phyloP scores from a whole-genome alignment of 176 grass and related monocot genomes.

The Avena insularis region DNA sequence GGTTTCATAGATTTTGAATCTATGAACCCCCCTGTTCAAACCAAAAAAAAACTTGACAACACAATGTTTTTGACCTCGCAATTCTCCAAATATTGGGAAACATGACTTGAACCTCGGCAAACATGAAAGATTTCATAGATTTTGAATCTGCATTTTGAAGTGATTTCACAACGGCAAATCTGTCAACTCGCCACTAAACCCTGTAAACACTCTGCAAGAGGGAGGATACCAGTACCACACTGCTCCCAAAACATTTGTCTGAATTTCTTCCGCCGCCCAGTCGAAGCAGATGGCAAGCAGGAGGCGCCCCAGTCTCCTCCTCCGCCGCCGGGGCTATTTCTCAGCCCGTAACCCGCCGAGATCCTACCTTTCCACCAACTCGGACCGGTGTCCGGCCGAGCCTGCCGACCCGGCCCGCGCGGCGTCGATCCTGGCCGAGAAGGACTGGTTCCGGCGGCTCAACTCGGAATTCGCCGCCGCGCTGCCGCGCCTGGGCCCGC shows the following conservation, averaged over 20 bases:
- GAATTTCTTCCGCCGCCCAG: not conserved
- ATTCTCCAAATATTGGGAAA: too few species aligned
- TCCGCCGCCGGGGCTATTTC: not conserved
- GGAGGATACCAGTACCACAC: not conserved
- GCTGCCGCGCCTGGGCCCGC: conserved; percentile 39
- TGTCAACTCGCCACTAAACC: too few species aligned
- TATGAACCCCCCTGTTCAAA: too few species aligned
- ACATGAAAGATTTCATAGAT: too few species aligned
- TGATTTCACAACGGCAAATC: too few species aligned
- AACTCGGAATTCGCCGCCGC: conserved; percentile 57
- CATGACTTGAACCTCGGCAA: too few species aligned
- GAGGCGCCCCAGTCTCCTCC: conserved; percentile 30
- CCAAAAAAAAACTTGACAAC: too few species aligned
- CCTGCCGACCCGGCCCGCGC: conserved; percentile 54
- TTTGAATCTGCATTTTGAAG: too few species aligned
- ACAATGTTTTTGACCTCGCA: too few species aligned
- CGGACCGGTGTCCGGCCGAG: not conserved
- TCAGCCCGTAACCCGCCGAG: conserved; percentile 3
- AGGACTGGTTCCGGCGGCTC: conserved; percentile 63
- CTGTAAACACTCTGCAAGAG: too few species aligned
- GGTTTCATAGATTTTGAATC: too few species aligned
- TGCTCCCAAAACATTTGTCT: not conserved
- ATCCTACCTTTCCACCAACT: conserved; percentile 24
- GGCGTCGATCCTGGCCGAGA: conserved; percentile 50
- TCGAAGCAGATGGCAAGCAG: conserved; percentile 35